Evolutionary conservation across 2,329 filamentous ascomycete species (phyloP).

Genomic region (Trichoderma koningiopsis): DNA sequence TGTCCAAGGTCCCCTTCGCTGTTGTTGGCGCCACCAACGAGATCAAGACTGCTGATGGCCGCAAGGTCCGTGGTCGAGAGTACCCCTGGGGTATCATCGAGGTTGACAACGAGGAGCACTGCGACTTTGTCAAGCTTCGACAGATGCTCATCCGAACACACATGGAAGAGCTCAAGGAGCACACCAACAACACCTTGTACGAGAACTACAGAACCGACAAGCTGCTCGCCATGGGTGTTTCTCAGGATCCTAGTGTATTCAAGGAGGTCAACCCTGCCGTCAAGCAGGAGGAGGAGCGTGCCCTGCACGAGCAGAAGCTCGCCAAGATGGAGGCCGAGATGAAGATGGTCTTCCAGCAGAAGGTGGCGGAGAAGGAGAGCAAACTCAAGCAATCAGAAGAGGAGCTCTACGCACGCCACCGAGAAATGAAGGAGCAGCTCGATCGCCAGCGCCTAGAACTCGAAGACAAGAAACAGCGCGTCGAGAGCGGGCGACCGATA

Average conservation of each 20-base stretch:
- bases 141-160: conserved; percentile 99
- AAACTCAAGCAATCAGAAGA: conserved; percentile 99
- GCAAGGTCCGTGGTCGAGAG: conserved; percentile 91
- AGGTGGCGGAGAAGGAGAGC: conserved; percentile 99
- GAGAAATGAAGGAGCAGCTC: conserved; percentile 99
- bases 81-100: conserved; percentile 99
- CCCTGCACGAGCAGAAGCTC: conserved; percentile 98
- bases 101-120: conserved; percentile 99
- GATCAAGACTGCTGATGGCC: conserved; percentile 86
- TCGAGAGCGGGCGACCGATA: conserved; percentile 93
- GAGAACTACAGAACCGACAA: conserved; percentile 99
- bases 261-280: conserved; percentile 99
- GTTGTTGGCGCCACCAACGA: conserved; percentile 97
- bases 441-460: conserved; percentile 92
- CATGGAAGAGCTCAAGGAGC: conserved; percentile 99
- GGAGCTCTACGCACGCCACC: conserved; percentile 94
- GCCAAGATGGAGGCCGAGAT: conserved; percentile 99
- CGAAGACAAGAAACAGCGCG: conserved; percentile 95
- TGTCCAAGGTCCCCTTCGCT: conserved; percentile 99
- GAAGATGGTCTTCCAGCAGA: conserved; percentile 99
- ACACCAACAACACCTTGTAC: conserved; percentile 98
- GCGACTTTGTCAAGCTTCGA: conserved; percentile 98
- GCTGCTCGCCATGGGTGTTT: conserved; percentile 96
- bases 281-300: conserved; percentile 99
- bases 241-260: conserved; percentile 98